Evolutionary conservation across 768 basidiomycete species (phyloP), one percentile per base, ranked within the genome.

Genomic region (Tylopilus felleus): DNA sequence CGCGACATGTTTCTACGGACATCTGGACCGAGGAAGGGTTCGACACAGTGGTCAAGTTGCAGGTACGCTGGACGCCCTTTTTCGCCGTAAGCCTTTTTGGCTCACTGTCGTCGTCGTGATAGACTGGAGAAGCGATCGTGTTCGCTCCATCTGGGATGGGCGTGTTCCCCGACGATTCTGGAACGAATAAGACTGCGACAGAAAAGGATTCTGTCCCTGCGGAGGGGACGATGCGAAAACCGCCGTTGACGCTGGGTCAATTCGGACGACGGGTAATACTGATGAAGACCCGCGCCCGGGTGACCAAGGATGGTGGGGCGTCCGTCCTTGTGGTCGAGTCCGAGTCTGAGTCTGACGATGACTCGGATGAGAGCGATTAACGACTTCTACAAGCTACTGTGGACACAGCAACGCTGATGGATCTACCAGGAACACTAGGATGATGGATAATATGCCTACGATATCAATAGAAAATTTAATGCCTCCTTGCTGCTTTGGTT

Each of bases 71-170:
- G 43, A 5, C 14, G 5, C 23, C 22, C 8, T 19, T 35, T 22
- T 14, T 8, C 38, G 19, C 7, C 8, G 38, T 7, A 27, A 7
- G 21, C 16, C 16, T 35, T 27, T 27, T 7, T 19, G 41, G 10
- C 12, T 51, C 50, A 52, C 31, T 27, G n/a, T n/a, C n/a, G n/a
- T 49, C 19, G 6, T 47, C 7, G 22, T 53, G 39, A 49, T 49
- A 86, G 85, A 86, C 85, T 0, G 85, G 86, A 0, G 77, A 88
- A 65, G 83, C 85, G 0, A 75, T 87, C 19, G 73, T 87, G 10
- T 73, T 86, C 23, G 82, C 83, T 3, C 83, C 86, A 1, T 79
- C 83, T 5, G 84, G 79, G 1, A 69, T 84, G 45, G 77, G 74
- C 0, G 59, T 75, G 4, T 75, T 77, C 51, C 56, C 61, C n/a